A percentile compares a stretch with the other conserved stretches of the same genome.
Conservation (phyloP, 768 basidiomycete species). For the Leccinellum luteum region DNA sequence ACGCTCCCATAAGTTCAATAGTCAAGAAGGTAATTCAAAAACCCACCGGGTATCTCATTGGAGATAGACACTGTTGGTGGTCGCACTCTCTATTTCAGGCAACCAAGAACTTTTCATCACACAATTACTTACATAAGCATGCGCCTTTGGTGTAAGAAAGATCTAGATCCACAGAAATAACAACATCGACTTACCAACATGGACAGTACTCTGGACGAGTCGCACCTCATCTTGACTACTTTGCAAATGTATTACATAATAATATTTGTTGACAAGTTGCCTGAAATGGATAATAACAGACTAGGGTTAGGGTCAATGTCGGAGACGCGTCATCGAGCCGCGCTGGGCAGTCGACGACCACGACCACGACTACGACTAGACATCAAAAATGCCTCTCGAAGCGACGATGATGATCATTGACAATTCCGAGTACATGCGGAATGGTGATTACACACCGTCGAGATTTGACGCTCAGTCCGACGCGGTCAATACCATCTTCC, state of each 20-base stretch:
- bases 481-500: slow-evolving; percentile 86
- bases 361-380: slow-evolving; percentile 18
- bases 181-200: no score
- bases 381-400: slow-evolving; percentile 83
- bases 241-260: neutral
- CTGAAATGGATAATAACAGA: neutral
- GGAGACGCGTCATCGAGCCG: slow-evolving; percentile 28
- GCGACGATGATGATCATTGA: slow-evolving; percentile 97
- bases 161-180: no score
- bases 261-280: neutral
- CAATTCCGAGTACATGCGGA: slow-evolving; percentile 97
- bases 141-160: no score
- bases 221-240: no score
- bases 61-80: no score
- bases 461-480: slow-evolving; percentile 91
- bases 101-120: no score
- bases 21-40: no score
- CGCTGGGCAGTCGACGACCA: slow-evolving; percentile 1
- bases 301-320: slow-evolving; percentile 23
- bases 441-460: slow-evolving; percentile 85
- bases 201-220: no score
- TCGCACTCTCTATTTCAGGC: no score
- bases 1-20: no score
- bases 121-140: no score
- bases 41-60: no score